Percentiles rank a stretch among this genome's conserved stretches.
Conservation (phyloP, 225 moss, liverwort and hornwort species). For the Marchantia paleacea region DNA sequence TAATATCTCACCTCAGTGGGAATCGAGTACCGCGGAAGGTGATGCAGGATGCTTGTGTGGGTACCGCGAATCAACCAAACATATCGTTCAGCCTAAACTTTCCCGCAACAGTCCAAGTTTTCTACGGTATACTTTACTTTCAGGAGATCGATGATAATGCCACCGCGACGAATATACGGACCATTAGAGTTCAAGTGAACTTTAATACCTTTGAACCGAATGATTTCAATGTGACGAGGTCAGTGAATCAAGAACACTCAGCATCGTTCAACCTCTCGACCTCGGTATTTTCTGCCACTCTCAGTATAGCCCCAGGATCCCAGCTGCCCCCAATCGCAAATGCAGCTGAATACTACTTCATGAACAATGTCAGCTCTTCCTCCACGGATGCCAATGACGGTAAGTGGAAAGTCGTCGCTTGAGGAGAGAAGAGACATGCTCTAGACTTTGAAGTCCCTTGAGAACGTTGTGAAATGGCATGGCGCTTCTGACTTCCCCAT, state of each 20-base stretch:
- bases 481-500: too few relatives aligned
- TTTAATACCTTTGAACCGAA: background rate
- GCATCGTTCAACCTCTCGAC: background rate
- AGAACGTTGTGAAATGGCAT: too few relatives aligned
- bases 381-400: background rate
- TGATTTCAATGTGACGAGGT: background rate
- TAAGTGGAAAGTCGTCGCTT: background rate
- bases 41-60: constrained; percentile 6
- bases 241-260: background rate
- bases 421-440: background rate
- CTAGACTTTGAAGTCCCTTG: too few relatives aligned
- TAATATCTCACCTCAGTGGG: background rate
- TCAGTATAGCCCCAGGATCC: background rate
- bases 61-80: too few relatives aligned
- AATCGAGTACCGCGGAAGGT: background rate
- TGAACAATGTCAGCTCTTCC: background rate
- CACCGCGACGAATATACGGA: background rate
- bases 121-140: background rate
- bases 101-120: too few relatives aligned
- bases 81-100: background rate
- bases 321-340: background rate
- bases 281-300: background rate
- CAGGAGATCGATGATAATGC: constrained; percentile 20
- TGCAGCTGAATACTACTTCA: background rate
- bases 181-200: background rate